Conservation (phyloP, 805 yeast genomes). For the Hermanozyma aechmeae region DNA sequence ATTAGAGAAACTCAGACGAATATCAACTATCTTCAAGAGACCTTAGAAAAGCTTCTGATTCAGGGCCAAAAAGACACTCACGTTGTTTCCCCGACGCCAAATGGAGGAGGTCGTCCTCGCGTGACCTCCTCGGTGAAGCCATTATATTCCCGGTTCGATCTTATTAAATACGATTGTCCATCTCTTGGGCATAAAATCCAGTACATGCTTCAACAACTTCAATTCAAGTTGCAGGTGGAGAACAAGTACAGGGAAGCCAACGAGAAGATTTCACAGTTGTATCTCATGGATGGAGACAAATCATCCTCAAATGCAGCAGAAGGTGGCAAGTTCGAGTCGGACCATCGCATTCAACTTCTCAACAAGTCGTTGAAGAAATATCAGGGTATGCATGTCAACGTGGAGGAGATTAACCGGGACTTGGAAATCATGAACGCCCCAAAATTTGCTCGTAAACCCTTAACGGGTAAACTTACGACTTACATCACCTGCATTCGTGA, state of each 20-base stretch:
- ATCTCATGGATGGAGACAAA: slow-evolving; percentile 86
- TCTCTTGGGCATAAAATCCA: slow-evolving; percentile 91
- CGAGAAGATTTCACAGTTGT: slow-evolving; percentile 77
- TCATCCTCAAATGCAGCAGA: slow-evolving; percentile 81
- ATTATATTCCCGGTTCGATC: slow-evolving; percentile 61
- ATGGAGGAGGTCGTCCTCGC: slow-evolving; percentile 1
- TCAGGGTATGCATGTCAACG: slow-evolving; percentile 75
- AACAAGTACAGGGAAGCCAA: slow-evolving; percentile 89
- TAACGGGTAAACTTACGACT: slow-evolving; percentile 70
- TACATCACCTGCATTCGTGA: slow-evolving; percentile 74
- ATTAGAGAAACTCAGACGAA: slow-evolving; percentile 88
- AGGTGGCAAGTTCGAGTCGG: slow-evolving; percentile 76
- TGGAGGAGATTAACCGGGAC: slow-evolving; percentile 58
- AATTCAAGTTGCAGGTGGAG: slow-evolving; percentile 89
- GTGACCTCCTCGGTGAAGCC: slow-evolving; percentile 19
- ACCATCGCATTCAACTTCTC: slow-evolving; percentile 74
- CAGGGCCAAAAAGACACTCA: slow-evolving; percentile 11
- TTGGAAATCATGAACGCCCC: slow-evolving; percentile 61
- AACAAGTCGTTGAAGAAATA: slow-evolving; percentile 79
- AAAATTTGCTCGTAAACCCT: slow-evolving; percentile 69
- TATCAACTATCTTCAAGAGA: slow-evolving; percentile 77
- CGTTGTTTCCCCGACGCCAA: slow-evolving; percentile 1
- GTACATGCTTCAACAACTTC: slow-evolving; percentile 89
- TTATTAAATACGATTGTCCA: slow-evolving; percentile 88
- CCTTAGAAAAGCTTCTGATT: slow-evolving; percentile 52